These are phyloP conservation scores for Aspergillus melleus DNA, from an alignment of 2,329 filamentous ascomycete species.

Conservation along the genomic window DNA sequence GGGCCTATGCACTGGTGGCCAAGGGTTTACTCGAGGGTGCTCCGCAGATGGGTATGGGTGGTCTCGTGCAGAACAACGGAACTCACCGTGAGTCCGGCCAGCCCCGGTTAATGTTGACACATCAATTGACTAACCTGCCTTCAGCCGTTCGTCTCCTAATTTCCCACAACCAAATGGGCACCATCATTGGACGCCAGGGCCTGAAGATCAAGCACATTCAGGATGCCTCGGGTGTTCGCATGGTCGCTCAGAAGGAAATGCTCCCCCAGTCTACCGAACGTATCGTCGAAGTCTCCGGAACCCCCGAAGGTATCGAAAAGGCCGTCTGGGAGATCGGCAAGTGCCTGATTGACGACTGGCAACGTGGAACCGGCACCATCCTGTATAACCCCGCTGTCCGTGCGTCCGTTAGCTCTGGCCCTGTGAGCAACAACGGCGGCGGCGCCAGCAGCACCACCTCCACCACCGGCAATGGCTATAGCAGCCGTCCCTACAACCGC, in stretches of 20 bases:
- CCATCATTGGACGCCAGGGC: conserved; percentile 94
- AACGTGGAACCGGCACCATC: conserved; percentile 93
- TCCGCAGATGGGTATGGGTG: conserved; percentile 94
- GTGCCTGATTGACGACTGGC: conserved; percentile 96
- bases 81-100: conserved; percentile 79
- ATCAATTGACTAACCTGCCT: conserved; percentile 17
- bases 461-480: conserved; percentile 53
- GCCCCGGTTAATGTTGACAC: neutral
- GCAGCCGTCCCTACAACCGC: conserved; percentile 75
- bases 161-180: conserved; percentile 99
- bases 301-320: conserved; percentile 90
- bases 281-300: conserved; percentile 94
- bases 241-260: conserved; percentile 99
- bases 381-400: conserved; percentile 96
- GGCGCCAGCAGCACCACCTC: conserved; percentile 33
- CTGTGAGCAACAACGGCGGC: conserved; percentile 50
- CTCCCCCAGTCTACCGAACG: conserved; percentile 97
- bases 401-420: conserved; percentile 66
- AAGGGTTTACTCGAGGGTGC: conserved; percentile 89
- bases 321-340: conserved; percentile 99
- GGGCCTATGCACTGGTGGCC: conserved; percentile 91
- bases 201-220: conserved; percentile 99
- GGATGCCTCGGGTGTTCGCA: conserved; percentile 92
- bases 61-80: conserved; percentile 79
- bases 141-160: conserved; percentile 95